These are phyloP conservation scores for Gracilaria vermiculophylla DNA, from an alignment of 23 red algal genomes.

Conservation along the genomic window DNA sequence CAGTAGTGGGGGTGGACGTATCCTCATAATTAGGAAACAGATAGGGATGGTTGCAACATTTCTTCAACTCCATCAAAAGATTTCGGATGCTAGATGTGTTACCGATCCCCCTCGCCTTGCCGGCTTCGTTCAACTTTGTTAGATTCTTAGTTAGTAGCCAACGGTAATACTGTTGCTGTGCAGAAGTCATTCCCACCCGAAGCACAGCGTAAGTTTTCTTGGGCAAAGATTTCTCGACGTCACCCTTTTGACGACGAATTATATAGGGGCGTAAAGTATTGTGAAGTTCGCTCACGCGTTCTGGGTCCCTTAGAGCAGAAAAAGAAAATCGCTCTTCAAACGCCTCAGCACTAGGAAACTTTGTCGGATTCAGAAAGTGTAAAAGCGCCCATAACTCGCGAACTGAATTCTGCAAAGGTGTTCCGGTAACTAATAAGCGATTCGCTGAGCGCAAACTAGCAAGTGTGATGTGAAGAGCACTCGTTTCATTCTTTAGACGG, in stretches of 20 bases:
- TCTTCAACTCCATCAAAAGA: slow-evolving; percentile 93
- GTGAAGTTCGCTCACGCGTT: slow-evolving; percentile 80
- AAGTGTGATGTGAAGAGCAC: slow-evolving; percentile 64
- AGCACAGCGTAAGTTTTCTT: slow-evolving; percentile 91
- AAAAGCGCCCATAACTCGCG: slow-evolving; percentile 93
- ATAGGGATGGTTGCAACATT: slow-evolving; percentile 95
- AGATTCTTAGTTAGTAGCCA: slow-evolving; percentile 94
- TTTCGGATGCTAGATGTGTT: slow-evolving; percentile 73
- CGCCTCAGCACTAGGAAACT: slow-evolving; percentile 66
- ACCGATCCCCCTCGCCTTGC: slow-evolving; percentile 65
- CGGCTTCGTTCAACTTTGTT: slow-evolving; percentile 82
- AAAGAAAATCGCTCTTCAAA: slow-evolving; percentile 93
- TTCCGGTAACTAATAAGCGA: slow-evolving; percentile 90
- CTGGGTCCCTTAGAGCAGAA: slow-evolving; percentile 74
- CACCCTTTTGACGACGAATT: slow-evolving; percentile 88
- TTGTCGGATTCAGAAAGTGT: slow-evolving; percentile 78
- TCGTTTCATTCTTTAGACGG: slow-evolving; percentile 91
- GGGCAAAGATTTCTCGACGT: slow-evolving; percentile 96
- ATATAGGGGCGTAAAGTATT: slow-evolving; percentile 82
- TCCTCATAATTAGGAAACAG: slow-evolving; percentile 89
- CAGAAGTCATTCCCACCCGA: slow-evolving; percentile 85
- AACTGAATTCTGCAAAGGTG: slow-evolving; percentile 93
- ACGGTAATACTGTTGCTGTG: slow-evolving; percentile 87
- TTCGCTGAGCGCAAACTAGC: slow-evolving; percentile 79
- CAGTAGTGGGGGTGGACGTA: slow-evolving; percentile 30